Base-by-base conservation (phyloP, 1,284 basidiomycete genomes). In the Taiwanofungus camphoratus region DNA sequence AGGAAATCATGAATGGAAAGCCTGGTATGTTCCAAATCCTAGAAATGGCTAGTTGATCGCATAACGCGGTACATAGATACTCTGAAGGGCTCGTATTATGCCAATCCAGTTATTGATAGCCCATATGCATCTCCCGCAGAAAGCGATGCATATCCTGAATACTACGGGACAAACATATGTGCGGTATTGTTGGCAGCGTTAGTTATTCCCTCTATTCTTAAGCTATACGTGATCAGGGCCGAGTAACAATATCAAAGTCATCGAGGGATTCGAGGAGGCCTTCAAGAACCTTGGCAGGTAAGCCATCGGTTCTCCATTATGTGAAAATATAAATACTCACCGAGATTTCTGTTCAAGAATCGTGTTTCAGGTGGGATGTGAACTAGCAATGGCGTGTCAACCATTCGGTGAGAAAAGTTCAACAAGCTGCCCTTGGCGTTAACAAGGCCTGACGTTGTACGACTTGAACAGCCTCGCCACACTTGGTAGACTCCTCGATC, bases 1-100 rank as follows among this genome's bases (percentile, higher is more conserved):
- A 87, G 82, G 92, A 96, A 73, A 80, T 93, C 30, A 95, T 95
- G 92, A 95, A 95, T 55, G 92, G 92, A 21, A 84, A 79, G 56
- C 87, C 85, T 54, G 76, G 88, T 86, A 52, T 52, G 56, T 42
- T 20, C 45, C 2, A 18, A 11, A 13, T 13, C 18, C 4, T 18
- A 11, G 30, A 5, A 12, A 23, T 8, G 1, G n/a, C 3, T 6
- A 1, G 13, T 8, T 24, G 8, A 43, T 32, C 35, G 29, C 20
- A 29, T 26, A 22, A 40, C 21, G 7, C 20, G 8, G 5, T 35
- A 34, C 23, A 20, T 41, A 83, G 92, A 95, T 62, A 72, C 74
- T 1, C 69, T 92, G 50, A 95, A 96, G 62, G 93, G 92, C 2
- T 91, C 87, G 0, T 97, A 81, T 66, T 97, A 97, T 61, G 91